These are phyloP conservation scores for Inonotus obliquus DNA, from an alignment of 1,284 basidiomycete genomes.

Conservation along the genomic window DNA sequence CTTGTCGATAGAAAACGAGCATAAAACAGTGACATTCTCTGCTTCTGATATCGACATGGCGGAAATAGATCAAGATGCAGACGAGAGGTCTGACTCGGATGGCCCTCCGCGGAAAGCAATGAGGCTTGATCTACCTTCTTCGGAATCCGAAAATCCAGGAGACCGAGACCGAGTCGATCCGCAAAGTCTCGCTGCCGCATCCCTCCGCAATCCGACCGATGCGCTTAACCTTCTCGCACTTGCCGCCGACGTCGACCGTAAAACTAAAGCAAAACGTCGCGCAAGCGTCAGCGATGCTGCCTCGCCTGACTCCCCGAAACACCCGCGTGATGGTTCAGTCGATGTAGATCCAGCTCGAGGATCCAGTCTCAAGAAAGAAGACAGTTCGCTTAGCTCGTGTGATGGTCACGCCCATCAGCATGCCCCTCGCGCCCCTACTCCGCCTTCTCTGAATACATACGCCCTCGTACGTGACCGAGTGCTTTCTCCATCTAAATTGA, in stretches of 20 bases:
- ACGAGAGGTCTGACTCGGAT: constrained; percentile 7
- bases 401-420: constrained; percentile 5
- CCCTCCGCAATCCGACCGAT: constrained; percentile 19
- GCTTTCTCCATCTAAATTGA: constrained; percentile 28
- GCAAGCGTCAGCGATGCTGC: not conserved
- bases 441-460: constrained; percentile 26
- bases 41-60: constrained; percentile 15
- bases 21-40: constrained; percentile 8
- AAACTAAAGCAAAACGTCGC: constrained; percentile 11
- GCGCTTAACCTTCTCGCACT: constrained; percentile 18
- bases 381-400: not conserved
- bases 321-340: not conserved
- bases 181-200: constrained; percentile 17
- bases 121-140: constrained; percentile 7
- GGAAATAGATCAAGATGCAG: constrained; percentile 10
- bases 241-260: constrained; percentile 17
- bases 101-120: constrained; percentile 17
- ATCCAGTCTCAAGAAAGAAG: not conserved
- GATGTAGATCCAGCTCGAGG: not conserved
- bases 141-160: constrained; percentile 6
- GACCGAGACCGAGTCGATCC: constrained; percentile 15
- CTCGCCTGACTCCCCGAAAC: not conserved
- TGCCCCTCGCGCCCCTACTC: not conserved
- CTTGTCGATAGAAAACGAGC: constrained; percentile 8
- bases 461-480: constrained; percentile 34